A percentile compares a stretch with the other conserved stretches of the same genome.
phyloP scores from a whole-genome alignment of 768 basidiomycete genomes.

The Podaxis sp. region DNA sequence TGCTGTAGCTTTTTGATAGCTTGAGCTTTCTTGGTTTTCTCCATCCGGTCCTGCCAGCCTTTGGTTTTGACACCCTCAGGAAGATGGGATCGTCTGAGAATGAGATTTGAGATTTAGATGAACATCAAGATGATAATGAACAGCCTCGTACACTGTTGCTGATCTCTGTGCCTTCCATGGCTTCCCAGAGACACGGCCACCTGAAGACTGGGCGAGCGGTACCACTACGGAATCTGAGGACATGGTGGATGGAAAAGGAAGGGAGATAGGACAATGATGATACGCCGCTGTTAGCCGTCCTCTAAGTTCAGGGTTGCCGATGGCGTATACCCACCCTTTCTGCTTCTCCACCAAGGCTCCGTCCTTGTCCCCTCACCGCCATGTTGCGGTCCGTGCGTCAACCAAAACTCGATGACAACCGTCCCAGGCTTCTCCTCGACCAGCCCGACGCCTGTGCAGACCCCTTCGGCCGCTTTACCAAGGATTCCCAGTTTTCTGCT shows the following conservation, averaged over 20 bases:
- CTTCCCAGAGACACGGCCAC: constrained; percentile 68
- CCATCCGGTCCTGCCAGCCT: constrained; percentile 66
- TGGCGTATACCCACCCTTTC: not conserved
- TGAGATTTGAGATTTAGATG: constrained; percentile 13
- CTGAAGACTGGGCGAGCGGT: constrained; percentile 50
- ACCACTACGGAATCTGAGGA: constrained; percentile 17
- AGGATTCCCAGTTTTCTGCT: constrained; percentile 57
- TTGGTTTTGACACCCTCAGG: constrained; percentile 61
- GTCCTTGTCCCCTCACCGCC: constrained; percentile 5
- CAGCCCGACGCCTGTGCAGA: constrained; percentile 49
- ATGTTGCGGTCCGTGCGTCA: constrained; percentile 41
- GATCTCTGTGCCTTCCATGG: constrained; percentile 54
- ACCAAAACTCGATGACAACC: constrained; percentile 39
- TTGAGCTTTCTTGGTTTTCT: constrained; percentile 55
- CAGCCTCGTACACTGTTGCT: constrained; percentile 42
- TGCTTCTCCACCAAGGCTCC: not conserved
- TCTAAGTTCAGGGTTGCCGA: not conserved
- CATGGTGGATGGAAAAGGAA: constrained; percentile 2
- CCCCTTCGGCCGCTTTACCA: constrained; percentile 44
- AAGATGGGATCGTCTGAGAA: constrained; percentile 61
- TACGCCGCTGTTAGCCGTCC: not conserved
- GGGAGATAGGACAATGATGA: not conserved
- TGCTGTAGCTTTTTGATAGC: constrained; percentile 71
- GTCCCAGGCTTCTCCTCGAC: constrained; percentile 48
- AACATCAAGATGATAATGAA: not conserved